Conservation (phyloP, 2,329 filamentous ascomycete species). For the Cladosporium sp. region DNA sequence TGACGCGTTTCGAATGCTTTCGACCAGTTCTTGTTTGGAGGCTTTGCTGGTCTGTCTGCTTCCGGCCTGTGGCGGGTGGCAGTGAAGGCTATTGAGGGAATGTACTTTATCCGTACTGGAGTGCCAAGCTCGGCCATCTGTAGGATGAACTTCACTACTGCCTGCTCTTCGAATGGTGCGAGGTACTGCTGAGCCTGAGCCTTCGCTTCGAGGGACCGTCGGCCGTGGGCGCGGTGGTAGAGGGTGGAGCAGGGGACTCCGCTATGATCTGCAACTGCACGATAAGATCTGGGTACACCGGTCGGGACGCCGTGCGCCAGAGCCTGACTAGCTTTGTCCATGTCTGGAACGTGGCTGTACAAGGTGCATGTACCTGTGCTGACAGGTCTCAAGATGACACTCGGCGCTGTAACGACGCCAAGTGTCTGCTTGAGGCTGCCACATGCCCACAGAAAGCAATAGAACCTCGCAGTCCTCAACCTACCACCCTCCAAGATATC, state of each 20-base stretch:
- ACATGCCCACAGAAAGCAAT: neutral
- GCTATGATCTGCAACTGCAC: constrained; percentile 17
- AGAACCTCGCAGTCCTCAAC: neutral
- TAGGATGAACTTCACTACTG: constrained; percentile 19
- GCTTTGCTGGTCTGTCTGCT: constrained; percentile 18
- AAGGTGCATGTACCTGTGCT: neutral
- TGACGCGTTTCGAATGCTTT: constrained; percentile 28
- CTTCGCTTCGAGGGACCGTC: constrained; percentile 22
- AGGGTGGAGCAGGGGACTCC: constrained; percentile 26
- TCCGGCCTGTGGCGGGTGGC: constrained; percentile 19
- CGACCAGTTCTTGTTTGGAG: constrained; percentile 24
- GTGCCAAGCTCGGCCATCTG: constrained; percentile 19
- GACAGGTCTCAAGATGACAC: neutral
- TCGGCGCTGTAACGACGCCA: neutral
- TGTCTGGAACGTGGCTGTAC: neutral
- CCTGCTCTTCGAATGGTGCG: constrained; percentile 20
- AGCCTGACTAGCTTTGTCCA: constrained; percentile 17
- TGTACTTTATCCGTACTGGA: constrained; percentile 23
- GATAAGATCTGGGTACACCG: constrained; percentile 15
- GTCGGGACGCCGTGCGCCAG: constrained; percentile 13
- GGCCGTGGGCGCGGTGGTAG: constrained; percentile 22
- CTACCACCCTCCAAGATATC: no score
- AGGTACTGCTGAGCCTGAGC: constrained; percentile 23
- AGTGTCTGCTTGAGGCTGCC: neutral
- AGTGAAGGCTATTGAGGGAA: constrained; percentile 21